These are phyloP conservation scores for Ophiobolus disseminans DNA, from an alignment of 2,329 filamentous ascomycete genomes.

Conservation along the genomic window DNA sequence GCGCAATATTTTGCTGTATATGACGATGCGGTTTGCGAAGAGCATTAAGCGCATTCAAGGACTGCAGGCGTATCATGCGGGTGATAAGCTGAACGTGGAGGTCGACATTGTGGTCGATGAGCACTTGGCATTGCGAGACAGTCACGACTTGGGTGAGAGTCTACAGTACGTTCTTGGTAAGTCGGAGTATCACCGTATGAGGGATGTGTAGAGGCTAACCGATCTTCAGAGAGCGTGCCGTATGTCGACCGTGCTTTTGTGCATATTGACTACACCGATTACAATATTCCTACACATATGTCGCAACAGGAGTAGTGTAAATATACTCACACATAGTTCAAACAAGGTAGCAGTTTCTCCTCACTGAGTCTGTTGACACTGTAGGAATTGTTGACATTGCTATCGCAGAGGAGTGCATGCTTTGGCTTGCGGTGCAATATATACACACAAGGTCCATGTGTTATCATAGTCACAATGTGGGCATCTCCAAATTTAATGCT, in stretches of 20 bases:
- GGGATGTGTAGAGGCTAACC: no score
- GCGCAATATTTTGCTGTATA: conserved; percentile 83
- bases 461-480: no score
- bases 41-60: conserved; percentile 87
- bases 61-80: conserved; percentile 82
- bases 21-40: conserved; percentile 92
- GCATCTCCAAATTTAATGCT: no score
- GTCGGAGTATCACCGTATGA: no score
- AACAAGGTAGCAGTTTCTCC: no score
- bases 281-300: conserved; percentile 61
- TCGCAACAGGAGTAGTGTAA: conserved; percentile 55
- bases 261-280: conserved; percentile 59
- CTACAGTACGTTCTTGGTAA: conserved; percentile 78
- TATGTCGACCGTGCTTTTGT: conserved; percentile 68
- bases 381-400: no score
- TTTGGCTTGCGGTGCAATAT: no score
- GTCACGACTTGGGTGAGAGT: conserved; percentile 79
- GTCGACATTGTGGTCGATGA: conserved; percentile 86
- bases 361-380: no score
- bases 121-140: conserved; percentile 76
- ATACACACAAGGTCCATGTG: no score
- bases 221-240: conserved; percentile 69
- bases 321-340: no score
- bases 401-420: no score
- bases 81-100: conserved; percentile 83